Base-by-base conservation (phyloP, 306 rosid species). In the Lathyrus oleraceus region DNA sequence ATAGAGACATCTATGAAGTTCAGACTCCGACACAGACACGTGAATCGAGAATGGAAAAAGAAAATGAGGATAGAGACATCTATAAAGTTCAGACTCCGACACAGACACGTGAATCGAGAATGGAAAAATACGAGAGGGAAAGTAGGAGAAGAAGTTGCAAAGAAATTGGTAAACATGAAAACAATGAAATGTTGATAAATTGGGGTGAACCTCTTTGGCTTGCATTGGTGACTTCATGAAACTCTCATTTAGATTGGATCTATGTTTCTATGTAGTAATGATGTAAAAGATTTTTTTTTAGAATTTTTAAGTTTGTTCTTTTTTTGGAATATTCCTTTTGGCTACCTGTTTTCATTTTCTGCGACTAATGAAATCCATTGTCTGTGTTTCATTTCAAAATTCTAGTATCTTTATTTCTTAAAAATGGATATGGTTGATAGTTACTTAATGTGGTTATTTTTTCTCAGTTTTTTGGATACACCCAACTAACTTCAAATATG, bases 171-270 rank as follows among this genome's bases (percentile, higher is more conserved):
- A 40, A 86, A n/a, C 74, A 70, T 28, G 95, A 83, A 73, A 76
- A 82, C 60, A 80, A 68, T 15, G 69, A 78, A n/a, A 53, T 82
- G 23, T 53, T 85, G 21, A 61, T 80, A 25, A 81, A 79, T 44
- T 80, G 93, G 87, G 70, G 76, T 1, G 85, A 87, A 59, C 77
- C 88, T 42, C 59, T 79, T 36, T 82, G 81, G 86, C 88, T 92
- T 61, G 81, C 87, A 74, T 88, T 92, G 65, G 81, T 86, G 75
- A 77, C 89, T 69, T 89, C 87, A 30, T 76, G 67, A 82, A 69
- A 25, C 45, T 71, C 59, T 70, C 5, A 43, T 61, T 71, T 63
- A 60, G 70, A 78, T 71, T 63, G 63, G 67, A 72, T 71, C 35
- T 69, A 51, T 49, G 9, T 43, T 10, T 64, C 39, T 48, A 23